Conservation (phyloP, 139 green algal species). For the Microglena sp. region DNA sequence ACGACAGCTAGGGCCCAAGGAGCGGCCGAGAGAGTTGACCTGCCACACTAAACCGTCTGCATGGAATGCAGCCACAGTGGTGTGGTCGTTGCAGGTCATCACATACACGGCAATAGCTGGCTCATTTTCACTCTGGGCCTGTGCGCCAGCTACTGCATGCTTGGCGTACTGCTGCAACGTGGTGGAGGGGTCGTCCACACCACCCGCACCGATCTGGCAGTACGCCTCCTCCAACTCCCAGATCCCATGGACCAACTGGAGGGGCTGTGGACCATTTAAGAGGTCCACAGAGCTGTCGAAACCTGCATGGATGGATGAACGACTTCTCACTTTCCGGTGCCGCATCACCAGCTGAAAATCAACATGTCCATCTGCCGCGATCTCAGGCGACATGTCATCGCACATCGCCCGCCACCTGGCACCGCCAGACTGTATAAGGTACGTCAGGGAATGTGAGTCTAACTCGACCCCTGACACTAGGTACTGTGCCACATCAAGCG, state of each 20-base stretch:
- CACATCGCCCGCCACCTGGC: not conserved
- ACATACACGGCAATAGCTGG: too few species aligned
- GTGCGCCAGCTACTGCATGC: not conserved
- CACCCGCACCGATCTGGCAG: constrained; percentile 1
- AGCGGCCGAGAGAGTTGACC: constrained; percentile 8
- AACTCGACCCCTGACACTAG: not conserved
- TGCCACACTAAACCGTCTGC: not conserved
- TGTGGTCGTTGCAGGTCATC: not conserved
- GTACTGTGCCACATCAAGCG: constrained; percentile 4
- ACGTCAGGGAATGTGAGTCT: not conserved
- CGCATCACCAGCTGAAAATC: too few species aligned
- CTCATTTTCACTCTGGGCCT: too few species aligned
- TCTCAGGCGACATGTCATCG: not conserved
- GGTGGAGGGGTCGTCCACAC: not conserved
- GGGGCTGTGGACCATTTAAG: not conserved
- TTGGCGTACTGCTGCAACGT: not conserved
- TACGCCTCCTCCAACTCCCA: not conserved
- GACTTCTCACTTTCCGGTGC: too few species aligned
- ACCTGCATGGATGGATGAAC: not conserved
- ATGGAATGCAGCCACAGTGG: constrained; percentile 3
- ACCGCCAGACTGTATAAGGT: not conserved
- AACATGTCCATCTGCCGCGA: too few species aligned
- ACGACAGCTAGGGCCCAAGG: not conserved
- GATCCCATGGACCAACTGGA: not conserved
- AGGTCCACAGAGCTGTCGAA: not conserved